phyloP scores from a whole-genome alignment of 2,329 filamentous ascomycete species.

The Colletotrichum sp. region DNA sequence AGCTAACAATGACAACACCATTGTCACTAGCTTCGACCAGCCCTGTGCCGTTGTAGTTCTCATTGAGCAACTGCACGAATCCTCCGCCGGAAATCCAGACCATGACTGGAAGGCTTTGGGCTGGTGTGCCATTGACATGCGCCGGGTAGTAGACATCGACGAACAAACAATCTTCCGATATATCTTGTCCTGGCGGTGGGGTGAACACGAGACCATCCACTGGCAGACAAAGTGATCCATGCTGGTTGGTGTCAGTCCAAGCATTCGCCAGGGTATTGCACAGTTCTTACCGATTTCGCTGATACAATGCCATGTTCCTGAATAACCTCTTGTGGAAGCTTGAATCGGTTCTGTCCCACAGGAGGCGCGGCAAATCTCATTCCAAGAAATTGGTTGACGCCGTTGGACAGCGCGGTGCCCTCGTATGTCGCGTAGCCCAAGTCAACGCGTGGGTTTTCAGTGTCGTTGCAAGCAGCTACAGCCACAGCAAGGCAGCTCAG shows the following conservation, averaged over 20 bases:
- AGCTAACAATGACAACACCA: neutral
- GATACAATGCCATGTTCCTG: neutral
- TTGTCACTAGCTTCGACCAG: neutral
- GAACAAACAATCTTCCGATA: neutral
- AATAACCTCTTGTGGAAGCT: neutral
- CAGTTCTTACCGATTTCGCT: neutral
- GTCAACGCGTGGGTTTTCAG: neutral
- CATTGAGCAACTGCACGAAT: neutral
- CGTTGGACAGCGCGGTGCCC: neutral
- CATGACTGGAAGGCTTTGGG: neutral
- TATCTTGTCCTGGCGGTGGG: neutral
- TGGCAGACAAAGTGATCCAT: neutral
- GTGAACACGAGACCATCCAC: neutral
- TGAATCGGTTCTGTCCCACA: neutral
- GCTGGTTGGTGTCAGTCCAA: neutral
- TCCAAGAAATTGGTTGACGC: neutral
- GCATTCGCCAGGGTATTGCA: neutral
- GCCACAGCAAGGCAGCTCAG: neutral
- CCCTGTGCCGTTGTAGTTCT: neutral
- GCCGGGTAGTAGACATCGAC: neutral
- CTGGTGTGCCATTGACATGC: neutral
- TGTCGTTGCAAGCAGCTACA: neutral
- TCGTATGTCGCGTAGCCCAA: neutral
- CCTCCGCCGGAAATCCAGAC: neutral
- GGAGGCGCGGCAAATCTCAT: neutral